Conservation (phyloP, 108 stramenopile species). For the Nitzschia sp. region DNA sequence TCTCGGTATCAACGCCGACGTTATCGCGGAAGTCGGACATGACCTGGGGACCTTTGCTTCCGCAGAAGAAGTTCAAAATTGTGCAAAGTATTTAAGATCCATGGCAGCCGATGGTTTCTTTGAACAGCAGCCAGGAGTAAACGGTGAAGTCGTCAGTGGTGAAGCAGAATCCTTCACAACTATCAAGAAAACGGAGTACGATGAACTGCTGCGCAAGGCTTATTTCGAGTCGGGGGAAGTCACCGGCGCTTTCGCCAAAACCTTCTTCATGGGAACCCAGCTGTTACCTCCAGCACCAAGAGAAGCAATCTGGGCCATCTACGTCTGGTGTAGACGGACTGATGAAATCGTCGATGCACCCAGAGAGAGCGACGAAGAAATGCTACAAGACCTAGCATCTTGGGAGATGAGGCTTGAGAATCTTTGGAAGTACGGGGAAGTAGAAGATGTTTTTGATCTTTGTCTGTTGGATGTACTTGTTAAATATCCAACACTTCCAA, state of each 20-base stretch:
- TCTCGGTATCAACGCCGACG: constrained; percentile 89
- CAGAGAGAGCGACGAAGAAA: constrained; percentile 65
- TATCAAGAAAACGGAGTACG: constrained; percentile 38
- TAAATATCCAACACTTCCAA: constrained; percentile 85
- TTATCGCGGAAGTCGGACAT: constrained; percentile 83
- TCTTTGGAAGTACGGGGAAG: constrained; percentile 81
- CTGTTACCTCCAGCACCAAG: constrained; percentile 67
- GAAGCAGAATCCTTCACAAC: constrained; percentile 27
- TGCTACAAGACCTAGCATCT: constrained; percentile 74
- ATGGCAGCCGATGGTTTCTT: constrained; percentile 55
- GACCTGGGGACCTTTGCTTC: constrained; percentile 67
- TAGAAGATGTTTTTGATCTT: constrained; percentile 91
- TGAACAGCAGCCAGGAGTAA: constrained; percentile 21
- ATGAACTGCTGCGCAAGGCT: constrained; percentile 62
- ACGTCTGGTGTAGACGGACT: constrained; percentile 97
- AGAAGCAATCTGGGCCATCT: constrained; percentile 93
- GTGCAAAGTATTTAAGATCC: constrained; percentile 69
- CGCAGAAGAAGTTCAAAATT: constrained; percentile 60
- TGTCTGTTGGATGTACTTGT: constrained; percentile 85
- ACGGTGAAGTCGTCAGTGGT: not conserved
- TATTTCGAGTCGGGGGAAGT: constrained; percentile 96
- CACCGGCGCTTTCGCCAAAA: constrained; percentile 94
- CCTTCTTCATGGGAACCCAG: constrained; percentile 94
- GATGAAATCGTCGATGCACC: constrained; percentile 98
- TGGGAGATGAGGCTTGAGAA: constrained; percentile 88